Base-by-base conservation (phyloP, 2,329 filamentous ascomycete genomes). In the Myriosclerotinia curreyana region DNA sequence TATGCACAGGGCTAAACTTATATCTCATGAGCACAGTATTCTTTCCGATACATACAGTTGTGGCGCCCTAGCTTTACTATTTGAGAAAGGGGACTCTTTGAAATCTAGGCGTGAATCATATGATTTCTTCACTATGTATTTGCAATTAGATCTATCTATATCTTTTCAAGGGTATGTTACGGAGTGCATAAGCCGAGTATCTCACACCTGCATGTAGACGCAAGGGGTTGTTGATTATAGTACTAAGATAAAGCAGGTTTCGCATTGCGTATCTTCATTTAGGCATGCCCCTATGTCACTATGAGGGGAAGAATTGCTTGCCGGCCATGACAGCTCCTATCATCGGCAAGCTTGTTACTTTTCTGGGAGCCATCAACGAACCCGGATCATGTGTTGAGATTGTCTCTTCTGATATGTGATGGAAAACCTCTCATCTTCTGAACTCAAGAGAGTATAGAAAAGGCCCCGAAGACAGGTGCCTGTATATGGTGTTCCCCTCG, bases 201-300 rank as follows among this genome's bases (percentile, higher is more conserved):
- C 67, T 2, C 78, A 61, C 49, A 0, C 64, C 66, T n/a, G 65
- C 64, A 49, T 64, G 64, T 14, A 70, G 60, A 20, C 67, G 55
- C 14, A 69, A 46, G 6, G 46, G 34, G 60, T 70, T 60, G 28
- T 66, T 65, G 40, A 70, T 69, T 28, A 67, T 60, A 7, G 53
- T 58, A 54, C 67, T 63, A 17, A 71, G 65, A 17, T 68, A 9
- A 31, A 20, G 53, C 60, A 42, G 66, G 38, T 14, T 51, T n/a
- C n/a, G n/a, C n/a, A n/a, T n/a, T n/a, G n/a, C n/a, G n/a, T n/a
- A n/a, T n/a, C n/a, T n/a, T n/a, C n/a, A n/a, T n/a, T n/a, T n/a
- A n/a, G n/a, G n/a, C n/a, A n/a, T 14, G 77, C 72, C 0, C 77
- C 78, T 7, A 78, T 80, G 66, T 81, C 78, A 46, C 75, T 77